Percentiles rank a stretch among this genome's conserved stretches.
These are phyloP conservation scores for Dactylellina cionopaga DNA, from an alignment of 2,329 filamentous ascomycete genomes.

Conservation along the genomic window DNA sequence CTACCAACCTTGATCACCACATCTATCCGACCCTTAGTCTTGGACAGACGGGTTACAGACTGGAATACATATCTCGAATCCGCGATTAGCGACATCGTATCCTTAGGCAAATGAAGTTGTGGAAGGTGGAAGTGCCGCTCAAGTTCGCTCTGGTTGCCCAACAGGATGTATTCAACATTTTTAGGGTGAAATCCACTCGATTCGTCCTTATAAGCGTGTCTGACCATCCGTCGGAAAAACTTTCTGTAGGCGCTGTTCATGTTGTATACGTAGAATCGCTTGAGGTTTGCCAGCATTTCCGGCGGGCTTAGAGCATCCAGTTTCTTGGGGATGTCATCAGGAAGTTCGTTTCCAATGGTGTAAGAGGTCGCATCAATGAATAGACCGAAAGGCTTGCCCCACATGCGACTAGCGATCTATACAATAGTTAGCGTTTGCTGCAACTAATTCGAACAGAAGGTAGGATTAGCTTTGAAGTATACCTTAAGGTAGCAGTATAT, in stretches of 20 bases:
- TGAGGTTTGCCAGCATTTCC: slow-evolving; percentile 70
- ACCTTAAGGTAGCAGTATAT: slow-evolving; percentile 76
- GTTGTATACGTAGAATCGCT: slow-evolving; percentile 75
- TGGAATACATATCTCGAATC: slow-evolving; percentile 74
- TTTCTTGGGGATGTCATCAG: slow-evolving; percentile 73
- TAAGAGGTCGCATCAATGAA: slow-evolving; percentile 77
- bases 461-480: slow-evolving; percentile 46
- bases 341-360: slow-evolving; percentile 73
- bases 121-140: slow-evolving; percentile 74
- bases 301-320: slow-evolving; percentile 70
- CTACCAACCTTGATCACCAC: slow-evolving; percentile 75
- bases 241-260: slow-evolving; percentile 77
- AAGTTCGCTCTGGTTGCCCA: slow-evolving; percentile 73
- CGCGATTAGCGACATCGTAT: slow-evolving; percentile 74
- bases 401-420: slow-evolving; percentile 74
- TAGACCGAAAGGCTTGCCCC: slow-evolving; percentile 75
- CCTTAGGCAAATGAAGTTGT: slow-evolving; percentile 74
- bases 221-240: slow-evolving; percentile 72
- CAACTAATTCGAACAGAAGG: not conserved
- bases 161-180: slow-evolving; percentile 73
- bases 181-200: slow-evolving; percentile 70
- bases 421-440: slow-evolving; percentile 46
- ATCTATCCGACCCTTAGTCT: slow-evolving; percentile 76
- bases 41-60: slow-evolving; percentile 72
- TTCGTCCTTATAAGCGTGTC: slow-evolving; percentile 71